These are phyloP conservation scores for Clavispora vitiphila DNA, from an alignment of 805 yeast genomes.

Conservation along the genomic window DNA sequence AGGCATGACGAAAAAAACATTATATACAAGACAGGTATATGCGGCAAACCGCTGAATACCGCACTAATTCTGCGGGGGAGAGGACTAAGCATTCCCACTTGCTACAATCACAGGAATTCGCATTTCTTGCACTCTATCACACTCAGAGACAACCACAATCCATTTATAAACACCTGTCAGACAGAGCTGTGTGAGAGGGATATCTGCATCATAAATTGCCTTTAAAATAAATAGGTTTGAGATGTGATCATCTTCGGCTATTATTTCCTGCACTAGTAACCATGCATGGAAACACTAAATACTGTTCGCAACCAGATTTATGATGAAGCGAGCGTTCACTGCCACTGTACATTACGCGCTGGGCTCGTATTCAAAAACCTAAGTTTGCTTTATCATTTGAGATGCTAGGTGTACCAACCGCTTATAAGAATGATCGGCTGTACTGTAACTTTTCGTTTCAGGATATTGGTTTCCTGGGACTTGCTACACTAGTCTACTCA, in stretches of 20 bases:
- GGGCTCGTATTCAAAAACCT: background rate
- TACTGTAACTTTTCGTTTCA: too few relatives aligned
- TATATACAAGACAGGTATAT: background rate
- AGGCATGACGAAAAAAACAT: background rate
- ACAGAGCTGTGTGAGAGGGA: too few relatives aligned
- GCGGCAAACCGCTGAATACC: background rate
- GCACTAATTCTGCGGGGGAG: background rate
- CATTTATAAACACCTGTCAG: too few relatives aligned
- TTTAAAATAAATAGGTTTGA: too few relatives aligned
- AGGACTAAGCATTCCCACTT: background rate
- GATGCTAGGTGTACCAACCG: too few relatives aligned
- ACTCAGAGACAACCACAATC: too few relatives aligned
- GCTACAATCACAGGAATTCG: background rate
- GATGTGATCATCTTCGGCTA: background rate
- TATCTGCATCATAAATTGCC: too few relatives aligned
- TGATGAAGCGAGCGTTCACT: background rate
- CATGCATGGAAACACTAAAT: background rate
- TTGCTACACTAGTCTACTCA: too few relatives aligned
- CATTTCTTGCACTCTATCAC: too few relatives aligned
- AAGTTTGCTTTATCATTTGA: too few relatives aligned
- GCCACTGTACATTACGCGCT: background rate
- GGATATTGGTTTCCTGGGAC: too few relatives aligned
- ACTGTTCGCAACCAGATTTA: background rate
- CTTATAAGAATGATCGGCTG: too few relatives aligned
- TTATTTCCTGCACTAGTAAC: background rate